phyloP scores from a whole-genome alignment of 139 green algal genomes.

The Limnomonas spitsbergensis region DNA sequence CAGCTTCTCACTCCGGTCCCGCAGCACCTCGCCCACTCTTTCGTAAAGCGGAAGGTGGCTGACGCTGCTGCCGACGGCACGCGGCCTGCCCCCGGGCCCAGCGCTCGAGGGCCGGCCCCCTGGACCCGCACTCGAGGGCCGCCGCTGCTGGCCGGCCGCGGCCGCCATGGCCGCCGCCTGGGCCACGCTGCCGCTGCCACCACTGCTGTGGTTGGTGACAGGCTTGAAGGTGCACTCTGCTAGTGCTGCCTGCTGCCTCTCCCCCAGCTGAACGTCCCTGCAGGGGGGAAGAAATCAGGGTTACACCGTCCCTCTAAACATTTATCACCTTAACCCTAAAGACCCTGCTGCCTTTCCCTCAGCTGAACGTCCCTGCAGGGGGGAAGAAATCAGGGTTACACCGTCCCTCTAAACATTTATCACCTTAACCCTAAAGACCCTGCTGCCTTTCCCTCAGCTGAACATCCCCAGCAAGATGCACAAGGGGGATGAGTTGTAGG shows the following conservation, averaged over 20 bases:
- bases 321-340: too few relatives aligned
- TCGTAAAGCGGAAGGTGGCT: neutral
- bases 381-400: too few relatives aligned
- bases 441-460: neutral
- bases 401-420: too few relatives aligned
- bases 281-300: too few relatives aligned
- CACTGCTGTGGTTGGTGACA: slow-evolving; percentile 6
- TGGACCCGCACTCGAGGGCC: neutral
- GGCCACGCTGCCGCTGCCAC: neutral
- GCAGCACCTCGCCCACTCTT: slow-evolving; percentile 10
- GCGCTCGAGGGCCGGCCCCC: neutral
- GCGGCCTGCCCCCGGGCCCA: neutral
- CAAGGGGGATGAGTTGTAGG: too few relatives aligned
- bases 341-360: neutral
- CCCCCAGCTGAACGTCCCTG: neutral
- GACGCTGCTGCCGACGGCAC: neutral
- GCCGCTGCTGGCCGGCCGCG: neutral
- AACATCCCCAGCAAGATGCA: neutral
- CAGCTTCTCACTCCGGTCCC: neutral
- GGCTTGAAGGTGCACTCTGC: slow-evolving; percentile 16
- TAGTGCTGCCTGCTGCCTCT: neutral
- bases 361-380: neutral
- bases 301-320: too few relatives aligned
- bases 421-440: too few relatives aligned
- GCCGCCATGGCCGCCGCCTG: neutral